Evolutionary conservation across 1,284 basidiomycete genomes (phyloP), one percentile per base, ranked within the genome.

Genomic region (Cutaneotrichosporon curvatum): DNA sequence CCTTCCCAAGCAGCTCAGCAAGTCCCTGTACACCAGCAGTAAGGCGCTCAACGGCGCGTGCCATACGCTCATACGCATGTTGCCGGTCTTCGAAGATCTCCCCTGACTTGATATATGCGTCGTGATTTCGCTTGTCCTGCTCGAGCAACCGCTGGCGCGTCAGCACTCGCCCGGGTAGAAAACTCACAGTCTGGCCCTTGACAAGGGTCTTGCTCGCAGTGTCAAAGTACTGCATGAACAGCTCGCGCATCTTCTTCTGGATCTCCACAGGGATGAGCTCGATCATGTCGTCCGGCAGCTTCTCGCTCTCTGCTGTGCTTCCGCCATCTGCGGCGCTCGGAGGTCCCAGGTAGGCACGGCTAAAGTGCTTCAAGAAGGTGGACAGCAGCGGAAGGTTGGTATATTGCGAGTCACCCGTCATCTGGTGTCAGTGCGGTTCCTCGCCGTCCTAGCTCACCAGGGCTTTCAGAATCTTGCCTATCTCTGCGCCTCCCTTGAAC

Each of bases 31-130:
- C 89, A 55, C 81, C 87, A 12, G 83, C 75, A 37, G 90, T 79
- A 15, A 96, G 73, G 51, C 91, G 88, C 72, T 98, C 94, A 60
- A 96, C 95, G 30, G 82, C 80, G 68, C 88, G 91, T 12, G 90
- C 89, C 85, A 96, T 92, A 73, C 90, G 92, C 74, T 99, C 95
- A 67, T 97, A 98, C 12, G 85, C 87, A 70, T 98, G 91, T 67
- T 97, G 91, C 16, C 95, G 82, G 70, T 99, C 95, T 67, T 99
- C 95, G 59, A 99, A 98, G 56, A 99, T 96, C 72, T 98, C 92
- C 20, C 94, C 94, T 1, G 90, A 96, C 32, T 89, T 86, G 61
- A 98, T 97, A 68, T 98, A 98, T 48, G 94, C 95, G 74, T 98
- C 94, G 62, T 96, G 92, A 59, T 98, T 98, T 42, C 85, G 80